Base-by-base conservation (phyloP, 2,329 filamentous ascomycete genomes). In the Pseudogymnoascus sp. region DNA sequence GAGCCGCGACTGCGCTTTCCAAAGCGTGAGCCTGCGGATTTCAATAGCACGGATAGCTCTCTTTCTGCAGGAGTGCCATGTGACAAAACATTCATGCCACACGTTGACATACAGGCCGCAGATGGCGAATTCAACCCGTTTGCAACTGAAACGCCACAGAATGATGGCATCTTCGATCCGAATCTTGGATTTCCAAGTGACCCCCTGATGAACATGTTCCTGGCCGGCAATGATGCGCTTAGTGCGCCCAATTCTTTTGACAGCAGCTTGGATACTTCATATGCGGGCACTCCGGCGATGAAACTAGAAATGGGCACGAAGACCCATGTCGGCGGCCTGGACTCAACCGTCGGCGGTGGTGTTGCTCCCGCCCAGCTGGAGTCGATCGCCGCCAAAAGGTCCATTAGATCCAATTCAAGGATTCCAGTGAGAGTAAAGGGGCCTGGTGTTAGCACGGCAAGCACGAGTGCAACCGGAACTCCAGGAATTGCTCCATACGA, bases 241-340 rank as follows among this genome's bases (percentile, higher is more conserved):
- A 54, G 17, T 54, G 47, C 5, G 47, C 47, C 47, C 4, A n/a
- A 6, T 17, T 17, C 47, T 33, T 54, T 17, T 33, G 47, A 54
- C 47, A 54, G 47, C 47, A 54, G 47, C 29, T 33, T 54, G 47
- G 29, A 54, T 54, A 33, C 47, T 33, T 54, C 47, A 9, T 54
- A 54, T 17, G 5, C 47, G 9, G 47, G 47, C 17, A 54, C 47
- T 13, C 47, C 47, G 1, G 47, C 47, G 8, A 5, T n/a, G 21
- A 54, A 54, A 15, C 47, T 54, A 15, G 47, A 54, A 6, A 4
- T 54, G 6, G 47, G 3, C 13, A 7, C 15, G 47, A 54, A 54
- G 29, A 54, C 47, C 13, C 47, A 54, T 54, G 29, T 21, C 5
- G 47, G 47, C 9, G 47, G 47, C 15, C 47, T 54, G 2, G 47